These are phyloP conservation scores for Trebouxia sp. DNA, from an alignment of 139 green algal species.

Conservation along the genomic window DNA sequence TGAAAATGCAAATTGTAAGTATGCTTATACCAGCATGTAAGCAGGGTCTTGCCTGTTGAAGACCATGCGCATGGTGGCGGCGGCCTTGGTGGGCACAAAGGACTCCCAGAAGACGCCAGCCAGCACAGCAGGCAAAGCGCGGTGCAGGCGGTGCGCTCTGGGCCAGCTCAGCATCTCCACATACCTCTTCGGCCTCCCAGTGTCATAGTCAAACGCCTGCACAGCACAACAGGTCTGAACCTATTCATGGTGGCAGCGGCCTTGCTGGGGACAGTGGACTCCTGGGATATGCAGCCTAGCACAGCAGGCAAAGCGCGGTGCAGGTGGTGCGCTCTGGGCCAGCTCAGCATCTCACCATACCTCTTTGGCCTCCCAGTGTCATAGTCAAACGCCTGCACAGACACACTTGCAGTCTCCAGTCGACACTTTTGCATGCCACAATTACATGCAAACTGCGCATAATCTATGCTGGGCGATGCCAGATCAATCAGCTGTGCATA, in stretches of 20 bases:
- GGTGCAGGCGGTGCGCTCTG: constrained; percentile 5
- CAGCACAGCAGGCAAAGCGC: background rate
- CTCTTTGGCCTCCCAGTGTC: constrained; percentile 12
- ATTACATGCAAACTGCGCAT: too few relatives aligned
- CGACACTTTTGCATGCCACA: too few relatives aligned
- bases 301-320: background rate
- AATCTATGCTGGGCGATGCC: too few relatives aligned
- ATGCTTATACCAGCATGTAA: too few relatives aligned
- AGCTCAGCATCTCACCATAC: constrained; percentile 36
- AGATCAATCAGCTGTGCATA: too few relatives aligned
- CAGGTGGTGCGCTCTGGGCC: constrained; percentile 26
- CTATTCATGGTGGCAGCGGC: constrained; percentile 22
- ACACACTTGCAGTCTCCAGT: too few relatives aligned
- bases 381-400: constrained; percentile 31
- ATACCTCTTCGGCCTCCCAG: constrained; percentile 4
- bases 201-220: constrained; percentile 33
- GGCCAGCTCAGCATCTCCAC: constrained; percentile 41
- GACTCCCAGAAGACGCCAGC: constrained; percentile 38
- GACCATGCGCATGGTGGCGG: constrained; percentile 25
- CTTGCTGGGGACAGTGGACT: constrained; percentile 39
- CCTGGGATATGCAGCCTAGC: constrained; percentile 28
- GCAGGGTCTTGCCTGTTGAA: constrained; percentile 29
- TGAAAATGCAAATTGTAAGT: too few relatives aligned
- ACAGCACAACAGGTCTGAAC: too few relatives aligned
- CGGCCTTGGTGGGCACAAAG: constrained; percentile 36